phyloP scores from a whole-genome alignment of 2,329 filamentous ascomycete species.

The Seiridium unicorne region DNA sequence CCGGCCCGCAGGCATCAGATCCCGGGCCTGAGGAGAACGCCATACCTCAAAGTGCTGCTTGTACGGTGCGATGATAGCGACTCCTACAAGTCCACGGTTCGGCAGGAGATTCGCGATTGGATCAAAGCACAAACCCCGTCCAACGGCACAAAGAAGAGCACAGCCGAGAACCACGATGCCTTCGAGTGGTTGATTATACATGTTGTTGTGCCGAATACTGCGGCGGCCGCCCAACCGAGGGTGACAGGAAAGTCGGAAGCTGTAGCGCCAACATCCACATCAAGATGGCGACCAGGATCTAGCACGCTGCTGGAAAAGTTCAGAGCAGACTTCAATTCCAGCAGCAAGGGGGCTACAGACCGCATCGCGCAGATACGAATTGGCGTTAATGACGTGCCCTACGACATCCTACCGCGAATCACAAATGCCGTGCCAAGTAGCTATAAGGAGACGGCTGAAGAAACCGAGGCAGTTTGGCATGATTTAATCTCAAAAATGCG shows the following conservation, averaged over 20 bases:
- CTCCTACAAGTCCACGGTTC: slow-evolving; percentile 77
- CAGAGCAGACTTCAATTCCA: slow-evolving; percentile 82
- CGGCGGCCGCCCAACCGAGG: slow-evolving; percentile 75
- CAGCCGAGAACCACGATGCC: slow-evolving; percentile 90
- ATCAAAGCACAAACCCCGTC: slow-evolving; percentile 72
- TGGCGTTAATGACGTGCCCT: slow-evolving; percentile 66
- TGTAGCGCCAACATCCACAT: slow-evolving; percentile 59
- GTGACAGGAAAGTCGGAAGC: slow-evolving; percentile 50
- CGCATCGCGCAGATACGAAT: slow-evolving; percentile 84
- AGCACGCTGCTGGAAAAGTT: slow-evolving; percentile 88
- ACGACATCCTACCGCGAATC: slow-evolving; percentile 61
- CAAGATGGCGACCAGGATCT: slow-evolving; percentile 76
- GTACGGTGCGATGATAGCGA: slow-evolving; percentile 96
- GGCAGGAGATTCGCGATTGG: slow-evolving; percentile 85
- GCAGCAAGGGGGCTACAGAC: slow-evolving; percentile 68
- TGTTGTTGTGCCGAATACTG: slow-evolving; percentile 84
- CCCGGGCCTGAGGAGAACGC: slow-evolving; percentile 85
- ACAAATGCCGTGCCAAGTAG: slow-evolving; percentile 62
- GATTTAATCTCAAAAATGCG: slow-evolving; percentile 88
- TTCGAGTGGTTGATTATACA: slow-evolving; percentile 95
- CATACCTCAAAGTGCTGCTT: slow-evolving; percentile 88
- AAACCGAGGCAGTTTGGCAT: slow-evolving; percentile 78
- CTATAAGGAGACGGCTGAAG: slow-evolving; percentile 70
- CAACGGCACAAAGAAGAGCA: slow-evolving; percentile 57
- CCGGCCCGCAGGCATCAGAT: slow-evolving; percentile 83